Evolutionary conservation across 1,139 yeast species (phyloP).

Genomic region (Saccharomyces hybrid): DNA sequence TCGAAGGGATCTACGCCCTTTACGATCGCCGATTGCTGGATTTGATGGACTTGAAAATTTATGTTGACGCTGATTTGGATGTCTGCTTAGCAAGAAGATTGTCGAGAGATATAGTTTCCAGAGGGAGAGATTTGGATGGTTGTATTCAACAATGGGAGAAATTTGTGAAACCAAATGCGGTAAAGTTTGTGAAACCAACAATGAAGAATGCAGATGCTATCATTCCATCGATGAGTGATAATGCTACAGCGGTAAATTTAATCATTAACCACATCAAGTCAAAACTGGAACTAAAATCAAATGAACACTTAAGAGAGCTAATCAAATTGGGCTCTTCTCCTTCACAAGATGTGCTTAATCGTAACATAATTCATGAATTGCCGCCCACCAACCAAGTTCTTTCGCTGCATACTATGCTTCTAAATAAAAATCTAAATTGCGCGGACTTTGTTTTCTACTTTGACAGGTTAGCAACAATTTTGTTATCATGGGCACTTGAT

Average conservation of each 20-base stretch:
- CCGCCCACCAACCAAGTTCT: conserved; percentile 58
- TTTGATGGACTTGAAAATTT: conserved; percentile 78
- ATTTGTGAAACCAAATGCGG: conserved; percentile 91
- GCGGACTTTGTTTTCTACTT: conserved; percentile 82
- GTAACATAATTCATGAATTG: conserved; percentile 32
- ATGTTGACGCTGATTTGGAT: conserved; percentile 91
- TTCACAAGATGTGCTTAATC: conserved; percentile 14
- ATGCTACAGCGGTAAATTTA: conserved; percentile 67
- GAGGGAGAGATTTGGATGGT: conserved; percentile 80
- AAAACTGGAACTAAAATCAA: conserved; percentile 59
- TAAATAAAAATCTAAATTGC: conserved; percentile 47
- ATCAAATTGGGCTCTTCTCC: conserved; percentile 28
- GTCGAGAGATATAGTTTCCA: conserved; percentile 72
- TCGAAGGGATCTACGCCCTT: conserved; percentile 87
- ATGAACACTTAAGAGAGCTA: conserved; percentile 47
- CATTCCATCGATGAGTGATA: conserved; percentile 84
- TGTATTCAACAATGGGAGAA: conserved; percentile 83
- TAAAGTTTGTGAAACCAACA: conserved; percentile 66
- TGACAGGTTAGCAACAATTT: conserved; percentile 64
- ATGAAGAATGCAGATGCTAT: conserved; percentile 77
- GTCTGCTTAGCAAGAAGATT: conserved; percentile 83
- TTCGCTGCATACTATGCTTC: conserved; percentile 65
- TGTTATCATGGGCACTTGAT: conserved; percentile 63
- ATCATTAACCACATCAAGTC: conserved; percentile 73
- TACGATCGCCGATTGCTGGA: conserved; percentile 62